Conservation (phyloP, 177 flowering plant species). For the Vitis hybrid region DNA sequence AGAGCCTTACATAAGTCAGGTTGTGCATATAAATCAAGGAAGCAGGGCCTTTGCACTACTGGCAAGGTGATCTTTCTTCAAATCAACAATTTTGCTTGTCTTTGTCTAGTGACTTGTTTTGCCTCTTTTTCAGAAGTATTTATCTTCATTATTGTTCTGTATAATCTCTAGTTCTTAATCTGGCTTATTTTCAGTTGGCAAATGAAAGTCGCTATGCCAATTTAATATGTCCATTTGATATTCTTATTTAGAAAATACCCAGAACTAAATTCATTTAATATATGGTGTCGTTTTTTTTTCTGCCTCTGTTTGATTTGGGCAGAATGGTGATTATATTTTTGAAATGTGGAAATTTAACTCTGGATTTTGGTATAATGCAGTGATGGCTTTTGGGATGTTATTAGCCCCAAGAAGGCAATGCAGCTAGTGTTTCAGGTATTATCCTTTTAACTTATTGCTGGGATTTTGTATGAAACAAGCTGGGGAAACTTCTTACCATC, state of each 20-base stretch:
- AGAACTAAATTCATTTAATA: too few relatives aligned
- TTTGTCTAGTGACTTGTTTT: background rate
- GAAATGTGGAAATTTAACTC: background rate
- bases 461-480: too few relatives aligned
- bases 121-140: background rate
- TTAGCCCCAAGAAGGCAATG: conserved; percentile 67
- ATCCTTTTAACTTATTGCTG: background rate
- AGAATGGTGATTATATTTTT: too few relatives aligned
- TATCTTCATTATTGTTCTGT: background rate
- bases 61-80: conserved; percentile 67
- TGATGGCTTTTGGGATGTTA: conserved; percentile 98
- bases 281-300: too few relatives aligned
- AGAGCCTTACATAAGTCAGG: conserved; percentile 82
- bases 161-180: too few relatives aligned
- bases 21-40: conserved; percentile 50
- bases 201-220: too few relatives aligned
- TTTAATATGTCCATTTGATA: too few relatives aligned
- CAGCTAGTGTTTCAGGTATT: conserved; percentile 82
- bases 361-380: conserved; percentile 41
- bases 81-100: background rate
- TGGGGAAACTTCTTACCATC: background rate
- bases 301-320: too few relatives aligned
- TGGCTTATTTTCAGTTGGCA: too few relatives aligned
- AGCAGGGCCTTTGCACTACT: conserved; percentile 74
- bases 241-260: too few relatives aligned